These are phyloP conservation scores for Begonia fuchsioides DNA, from an alignment of 306 rosid species.

Conservation along the genomic window DNA sequence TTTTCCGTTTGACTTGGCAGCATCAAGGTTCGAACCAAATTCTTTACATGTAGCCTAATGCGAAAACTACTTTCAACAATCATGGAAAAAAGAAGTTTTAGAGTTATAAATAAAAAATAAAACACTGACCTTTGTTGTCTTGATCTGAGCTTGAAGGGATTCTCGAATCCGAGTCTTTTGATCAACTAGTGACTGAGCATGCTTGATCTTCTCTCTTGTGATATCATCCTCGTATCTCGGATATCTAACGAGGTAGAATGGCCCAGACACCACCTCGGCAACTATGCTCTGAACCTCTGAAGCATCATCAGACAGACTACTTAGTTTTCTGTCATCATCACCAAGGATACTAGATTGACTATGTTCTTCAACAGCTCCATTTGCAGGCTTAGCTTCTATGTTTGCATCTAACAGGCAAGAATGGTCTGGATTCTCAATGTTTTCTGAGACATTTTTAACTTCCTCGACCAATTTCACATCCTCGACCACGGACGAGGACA, in stretches of 20 bases:
- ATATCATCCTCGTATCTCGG: constrained; percentile 55
- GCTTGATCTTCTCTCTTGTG: constrained; percentile 40
- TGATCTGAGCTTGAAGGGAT: constrained; percentile 36
- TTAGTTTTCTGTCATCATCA: constrained; percentile 11
- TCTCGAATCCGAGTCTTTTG: constrained; percentile 49
- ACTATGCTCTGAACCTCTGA: too few relatives aligned
- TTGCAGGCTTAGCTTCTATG: constrained; percentile 9
- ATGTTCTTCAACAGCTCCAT: constrained; percentile 1
- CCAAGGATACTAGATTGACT: constrained; percentile 1
- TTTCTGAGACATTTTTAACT: neutral
- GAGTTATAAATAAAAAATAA: constrained; percentile 3
- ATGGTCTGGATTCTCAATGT: constrained; percentile 7
- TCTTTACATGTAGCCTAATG: constrained; percentile 41
- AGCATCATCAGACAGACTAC: constrained; percentile 9
- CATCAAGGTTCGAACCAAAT: constrained; percentile 26
- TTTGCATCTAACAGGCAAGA: constrained; percentile 4
- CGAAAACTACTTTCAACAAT: constrained; percentile 17
- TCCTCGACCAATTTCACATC: constrained; percentile 8
- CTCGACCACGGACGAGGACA: neutral
- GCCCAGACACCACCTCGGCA: constrained; percentile 39
- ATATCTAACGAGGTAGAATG: constrained; percentile 44
- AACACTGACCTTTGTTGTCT: constrained; percentile 32
- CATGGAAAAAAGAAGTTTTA: constrained; percentile 7
- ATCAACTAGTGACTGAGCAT: constrained; percentile 37
- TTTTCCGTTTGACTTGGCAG: constrained; percentile 36